phyloP scores from a whole-genome alignment of 495 filamentous ascomycete genomes.

The Xylaria palmicola region DNA sequence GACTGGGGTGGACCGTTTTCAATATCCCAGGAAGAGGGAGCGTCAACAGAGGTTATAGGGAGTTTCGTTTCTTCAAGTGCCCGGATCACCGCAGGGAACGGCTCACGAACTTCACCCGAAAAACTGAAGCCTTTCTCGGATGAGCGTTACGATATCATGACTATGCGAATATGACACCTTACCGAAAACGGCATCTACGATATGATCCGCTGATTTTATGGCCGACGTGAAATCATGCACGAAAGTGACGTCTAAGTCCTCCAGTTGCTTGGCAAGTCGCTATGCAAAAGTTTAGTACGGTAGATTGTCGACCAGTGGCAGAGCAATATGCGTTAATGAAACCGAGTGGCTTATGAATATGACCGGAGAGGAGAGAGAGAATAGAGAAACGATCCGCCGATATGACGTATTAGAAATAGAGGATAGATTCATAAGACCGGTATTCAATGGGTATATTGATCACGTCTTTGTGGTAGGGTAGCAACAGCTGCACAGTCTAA shows the following conservation, averaged over 20 bases:
- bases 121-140: conserved; percentile 75
- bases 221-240: conserved; percentile 72
- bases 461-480: background rate
- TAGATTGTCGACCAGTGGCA: background rate
- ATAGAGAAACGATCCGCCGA: background rate
- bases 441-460: background rate
- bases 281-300: conserved; percentile 28
- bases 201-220: conserved; percentile 66
- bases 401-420: conserved; percentile 1
- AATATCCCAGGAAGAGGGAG: conserved; percentile 92
- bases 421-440: background rate
- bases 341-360: background rate
- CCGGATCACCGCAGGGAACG: conserved; percentile 77
- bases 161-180: conserved; percentile 21
- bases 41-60: conserved; percentile 85
- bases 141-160: conserved; percentile 16
- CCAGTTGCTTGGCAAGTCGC: conserved; percentile 80
- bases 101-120: conserved; percentile 85
- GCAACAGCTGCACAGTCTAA: background rate
- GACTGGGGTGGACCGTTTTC: conserved; percentile 75
- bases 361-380: background rate
- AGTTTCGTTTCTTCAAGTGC: conserved; percentile 69
- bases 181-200: conserved; percentile 95
- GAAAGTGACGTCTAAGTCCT: conserved; percentile 80
- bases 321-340: background rate